A percentile compares a stretch with the other conserved stretches of the same genome.
Evolutionary conservation across 768 basidiomycete species (phyloP).

Genomic region (Ramaria rubella): DNA sequence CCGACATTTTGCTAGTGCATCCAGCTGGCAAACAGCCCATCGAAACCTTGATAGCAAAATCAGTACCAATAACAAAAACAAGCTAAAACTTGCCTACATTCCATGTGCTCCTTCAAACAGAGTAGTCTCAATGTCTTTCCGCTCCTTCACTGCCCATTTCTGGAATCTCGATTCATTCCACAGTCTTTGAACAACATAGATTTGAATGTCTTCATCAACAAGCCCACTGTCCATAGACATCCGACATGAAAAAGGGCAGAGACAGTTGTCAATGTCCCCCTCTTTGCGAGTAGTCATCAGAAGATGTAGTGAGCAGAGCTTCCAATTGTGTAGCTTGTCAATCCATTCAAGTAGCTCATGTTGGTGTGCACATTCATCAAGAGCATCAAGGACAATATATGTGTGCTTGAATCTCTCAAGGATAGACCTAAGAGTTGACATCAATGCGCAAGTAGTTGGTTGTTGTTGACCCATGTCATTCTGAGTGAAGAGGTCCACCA

Average conservation of each 20-base stretch:
- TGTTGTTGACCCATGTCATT: neutral
- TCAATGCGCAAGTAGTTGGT: neutral
- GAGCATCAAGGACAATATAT: neutral
- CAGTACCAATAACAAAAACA: neutral
- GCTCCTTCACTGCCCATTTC: neutral
- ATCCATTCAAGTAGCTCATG: neutral
- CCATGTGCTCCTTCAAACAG: neutral
- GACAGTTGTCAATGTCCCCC: neutral
- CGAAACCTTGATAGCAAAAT: neutral
- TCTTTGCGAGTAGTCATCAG: neutral
- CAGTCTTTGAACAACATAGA: neutral
- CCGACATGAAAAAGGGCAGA: neutral
- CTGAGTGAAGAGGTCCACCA: neutral
- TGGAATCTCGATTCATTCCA: neutral
- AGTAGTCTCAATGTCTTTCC: neutral
- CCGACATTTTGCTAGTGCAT: neutral
- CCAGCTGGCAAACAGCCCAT: neutral
- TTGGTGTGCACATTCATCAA: neutral
- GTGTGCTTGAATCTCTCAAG: neutral
- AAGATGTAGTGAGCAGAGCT: neutral
- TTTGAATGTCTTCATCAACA: neutral
- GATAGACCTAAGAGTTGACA: neutral
- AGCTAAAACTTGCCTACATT: no score
- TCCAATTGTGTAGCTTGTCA: neutral
- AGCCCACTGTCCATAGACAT: neutral